Evolutionary conservation across 257 asterid species (phyloP).

Genomic region (Penstemon newberryi): DNA sequence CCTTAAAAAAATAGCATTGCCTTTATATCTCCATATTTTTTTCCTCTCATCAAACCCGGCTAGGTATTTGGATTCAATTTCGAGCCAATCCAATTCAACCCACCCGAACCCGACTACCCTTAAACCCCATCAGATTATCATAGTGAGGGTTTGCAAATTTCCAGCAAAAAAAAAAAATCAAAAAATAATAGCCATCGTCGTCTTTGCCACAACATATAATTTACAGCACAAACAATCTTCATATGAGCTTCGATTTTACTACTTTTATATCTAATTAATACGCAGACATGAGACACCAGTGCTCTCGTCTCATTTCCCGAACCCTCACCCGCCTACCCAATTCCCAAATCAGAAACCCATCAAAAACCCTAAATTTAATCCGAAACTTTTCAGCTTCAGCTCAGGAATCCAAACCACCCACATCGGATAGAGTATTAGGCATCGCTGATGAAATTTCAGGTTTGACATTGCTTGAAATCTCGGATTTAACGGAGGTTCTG

Average conservation of each 20-base stretch:
- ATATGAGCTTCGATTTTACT: too few relatives aligned
- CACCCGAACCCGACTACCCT: constrained; percentile 28
- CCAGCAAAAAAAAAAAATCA: not conserved
- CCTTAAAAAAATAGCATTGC: not conserved
- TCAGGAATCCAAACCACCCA: constrained; percentile 39
- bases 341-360: constrained; percentile 30
- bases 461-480: constrained; percentile 66
- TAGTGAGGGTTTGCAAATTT: constrained; percentile 23
- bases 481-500: constrained; percentile 63
- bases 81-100: constrained; percentile 20
- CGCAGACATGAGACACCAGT: constrained; percentile 46
- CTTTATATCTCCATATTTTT: too few relatives aligned
- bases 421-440: constrained; percentile 47
- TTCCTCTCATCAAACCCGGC: not conserved
- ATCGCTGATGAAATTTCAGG: constrained; percentile 65
- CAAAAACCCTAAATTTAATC: constrained; percentile 27
- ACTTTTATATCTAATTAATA: too few relatives aligned
- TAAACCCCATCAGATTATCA: constrained; percentile 26
- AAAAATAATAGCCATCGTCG: too few relatives aligned
- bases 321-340: constrained; percentile 24
- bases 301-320: constrained; percentile 43
- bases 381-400: constrained; percentile 47
- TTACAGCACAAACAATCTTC: too few relatives aligned
- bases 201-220: too few relatives aligned
- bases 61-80: not conserved